Evolutionary conservation across 2,329 filamentous ascomycete genomes (phyloP).

Genomic region (Ascochyta fabae): DNA sequence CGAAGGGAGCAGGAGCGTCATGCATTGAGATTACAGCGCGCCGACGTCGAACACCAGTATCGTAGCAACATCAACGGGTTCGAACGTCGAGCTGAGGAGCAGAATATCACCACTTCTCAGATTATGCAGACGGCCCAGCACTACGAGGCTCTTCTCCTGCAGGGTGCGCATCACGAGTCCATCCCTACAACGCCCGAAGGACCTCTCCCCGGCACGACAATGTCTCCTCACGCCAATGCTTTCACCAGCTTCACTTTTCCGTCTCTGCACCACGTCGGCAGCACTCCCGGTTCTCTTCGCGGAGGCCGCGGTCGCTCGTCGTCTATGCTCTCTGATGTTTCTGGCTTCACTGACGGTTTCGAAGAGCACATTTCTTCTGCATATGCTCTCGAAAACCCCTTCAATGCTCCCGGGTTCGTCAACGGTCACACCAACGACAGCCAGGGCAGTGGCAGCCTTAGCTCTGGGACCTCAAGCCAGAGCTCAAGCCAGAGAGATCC

Average conservation of each 20-base stretch:
- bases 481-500: constrained; percentile 49
- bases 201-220: constrained; percentile 60
- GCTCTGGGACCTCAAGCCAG: constrained; percentile 51
- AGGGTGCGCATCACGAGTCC: constrained; percentile 49
- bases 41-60: constrained; percentile 47
- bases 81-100: constrained; percentile 48
- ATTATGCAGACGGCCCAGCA: constrained; percentile 47
- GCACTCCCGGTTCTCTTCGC: constrained; percentile 44
- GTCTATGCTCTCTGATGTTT: constrained; percentile 60
- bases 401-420: constrained; percentile 48
- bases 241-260: constrained; percentile 50
- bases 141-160: constrained; percentile 50
- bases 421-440: constrained; percentile 50
- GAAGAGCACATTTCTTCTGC: constrained; percentile 42
- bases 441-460: constrained; percentile 57
- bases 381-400: constrained; percentile 44
- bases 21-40: constrained; percentile 45
- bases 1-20: constrained; percentile 50
- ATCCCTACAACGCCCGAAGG: constrained; percentile 65
- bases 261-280: constrained; percentile 37
- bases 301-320: constrained; percentile 57
- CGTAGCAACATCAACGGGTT: constrained; percentile 48
- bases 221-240: constrained; percentile 43
- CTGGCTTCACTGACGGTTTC: constrained; percentile 58
- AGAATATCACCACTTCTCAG: constrained; percentile 46